A percentile compares a stretch with the other conserved stretches of the same genome.
phyloP scores from a whole-genome alignment of 176 grass and related monocot species.

The Pontederia crassipes region DNA sequence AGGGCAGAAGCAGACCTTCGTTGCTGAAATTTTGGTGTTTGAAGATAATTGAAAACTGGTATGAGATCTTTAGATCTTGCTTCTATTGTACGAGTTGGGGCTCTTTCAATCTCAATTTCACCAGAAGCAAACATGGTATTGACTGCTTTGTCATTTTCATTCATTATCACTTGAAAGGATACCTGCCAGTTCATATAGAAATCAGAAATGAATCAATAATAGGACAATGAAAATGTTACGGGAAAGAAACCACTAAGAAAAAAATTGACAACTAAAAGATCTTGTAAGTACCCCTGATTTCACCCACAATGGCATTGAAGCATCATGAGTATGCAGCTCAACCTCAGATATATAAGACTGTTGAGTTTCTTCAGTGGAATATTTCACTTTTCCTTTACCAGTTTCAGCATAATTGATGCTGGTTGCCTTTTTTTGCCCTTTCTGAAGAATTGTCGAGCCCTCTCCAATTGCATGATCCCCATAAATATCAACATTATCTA shows the following conservation, averaged over 20 bases:
- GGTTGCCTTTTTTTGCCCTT: conserved; percentile 41
- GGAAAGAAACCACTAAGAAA: not conserved
- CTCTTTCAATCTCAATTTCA: conserved; percentile 70
- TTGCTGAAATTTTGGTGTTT: conserved; percentile 65
- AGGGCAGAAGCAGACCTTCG: conserved; percentile 28
- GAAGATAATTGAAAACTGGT: conserved; percentile 75
- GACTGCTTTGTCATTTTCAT: conserved; percentile 27
- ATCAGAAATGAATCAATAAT: not conserved
- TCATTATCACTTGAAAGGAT: conserved; percentile 66
- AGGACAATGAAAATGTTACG: not conserved
- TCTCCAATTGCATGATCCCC: conserved; percentile 62
- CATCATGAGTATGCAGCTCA: conserved; percentile 76
- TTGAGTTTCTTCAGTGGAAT: conserved; percentile 50
- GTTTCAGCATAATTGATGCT: conserved; percentile 28
- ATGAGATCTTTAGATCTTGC: conserved; percentile 78
- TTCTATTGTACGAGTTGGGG: conserved; percentile 46
- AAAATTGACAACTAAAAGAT: not conserved
- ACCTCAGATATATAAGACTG: conserved; percentile 75
- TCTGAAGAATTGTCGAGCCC: conserved; percentile 47
- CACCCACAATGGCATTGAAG: conserved; percentile 55
- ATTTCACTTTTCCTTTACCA: conserved; percentile 31
- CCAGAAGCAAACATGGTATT: conserved; percentile 18
- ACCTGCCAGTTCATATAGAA: conserved; percentile 26
- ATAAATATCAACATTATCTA: conserved; percentile 57
- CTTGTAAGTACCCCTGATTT: conserved; percentile 61